Evolutionary conservation across 108 stramenopile genomes (phyloP), one percentile per base, ranked within the genome.

Genomic region (Cyclotella kingstonii): DNA sequence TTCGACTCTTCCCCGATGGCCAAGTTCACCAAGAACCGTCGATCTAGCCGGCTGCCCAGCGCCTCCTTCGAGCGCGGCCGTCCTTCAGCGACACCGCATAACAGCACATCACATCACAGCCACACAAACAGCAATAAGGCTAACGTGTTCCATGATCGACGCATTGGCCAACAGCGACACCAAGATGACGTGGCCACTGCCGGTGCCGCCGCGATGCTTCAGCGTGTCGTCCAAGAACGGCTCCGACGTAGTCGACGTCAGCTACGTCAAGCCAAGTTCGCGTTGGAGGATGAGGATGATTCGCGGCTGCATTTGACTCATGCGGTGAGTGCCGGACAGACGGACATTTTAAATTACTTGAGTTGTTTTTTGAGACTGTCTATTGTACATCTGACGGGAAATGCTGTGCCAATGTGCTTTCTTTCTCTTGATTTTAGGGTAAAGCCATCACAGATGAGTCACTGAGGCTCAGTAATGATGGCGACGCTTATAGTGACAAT

Each of bases 221-320:
- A 86, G 7, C 82, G 91, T 29, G 62, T 93, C 49, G 91, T 93
- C 31, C 58, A 74, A 50, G 91, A 93, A 77, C 57, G 91, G 41
- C 70, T 73, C 2, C 60, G 84, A 22, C 78, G 86, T 51, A 85
- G 84, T 54, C 80, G 77, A 46, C 66, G 73, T 0, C n/a, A n/a
- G n/a, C n/a, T n/a, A n/a, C n/a, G n/a, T n/a, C n/a, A n/a, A n/a
- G n/a, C n/a, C n/a, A 89, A 84, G 49, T 93, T 61, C 63, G 47
- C 59, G 49, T 60, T 93, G 48, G 81, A 87, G 22, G 86, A 84
- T 28, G 78, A 74, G 21, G 61, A 64, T 30, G 69, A 73, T 35
- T 72, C 60, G 45, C 72, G 59, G 43, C 68, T 17, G 7, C 50
- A 27, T 14, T 73, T 93, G 64, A 93, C 91, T n/a, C 91, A 93